A percentile compares a stretch with the other conserved stretches of the same genome.
Evolutionary conservation across 2,329 filamentous ascomycete genomes (phyloP).

Genomic region (Lecanicillium sp.): DNA sequence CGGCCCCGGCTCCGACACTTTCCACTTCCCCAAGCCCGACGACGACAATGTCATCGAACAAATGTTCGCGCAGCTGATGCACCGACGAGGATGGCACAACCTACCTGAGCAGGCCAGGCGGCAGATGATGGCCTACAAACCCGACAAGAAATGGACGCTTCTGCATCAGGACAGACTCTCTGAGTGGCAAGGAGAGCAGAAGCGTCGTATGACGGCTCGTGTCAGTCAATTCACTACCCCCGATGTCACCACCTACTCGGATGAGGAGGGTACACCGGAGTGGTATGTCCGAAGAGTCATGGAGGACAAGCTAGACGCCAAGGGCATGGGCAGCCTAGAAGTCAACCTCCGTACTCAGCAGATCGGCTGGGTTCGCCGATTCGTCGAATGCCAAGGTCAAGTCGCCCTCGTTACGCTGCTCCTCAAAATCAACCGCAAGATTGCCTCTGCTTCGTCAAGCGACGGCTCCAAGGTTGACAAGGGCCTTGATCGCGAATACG

Average conservation of each 20-base stretch:
- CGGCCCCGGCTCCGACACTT: conserved; percentile 39
- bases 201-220: conserved; percentile 69
- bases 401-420: conserved; percentile 92
- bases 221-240: conserved; percentile 63
- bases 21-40: conserved; percentile 64
- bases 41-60: conserved; percentile 83
- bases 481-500: conserved; percentile 86
- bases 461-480: conserved; percentile 58
- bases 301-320: conserved; percentile 88
- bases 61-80: conserved; percentile 90
- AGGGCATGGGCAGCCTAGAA: conserved; percentile 86
- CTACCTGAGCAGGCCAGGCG: conserved; percentile 88
- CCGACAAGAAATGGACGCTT: conserved; percentile 95
- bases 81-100: conserved; percentile 96
- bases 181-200: conserved; percentile 92
- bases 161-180: conserved; percentile 92
- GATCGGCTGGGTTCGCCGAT: conserved; percentile 94
- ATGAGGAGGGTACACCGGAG: conserved; percentile 93
- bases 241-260: conserved; percentile 69
- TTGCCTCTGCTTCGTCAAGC: conserved; percentile 64
- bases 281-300: conserved; percentile 97
- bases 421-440: conserved; percentile 86
- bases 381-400: conserved; percentile 95
- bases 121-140: conserved; percentile 93
- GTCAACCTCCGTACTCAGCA: conserved; percentile 94